Evolutionary conservation across 768 basidiomycete genomes (phyloP).

Genomic region (Termitomyces bulborhizus): DNA sequence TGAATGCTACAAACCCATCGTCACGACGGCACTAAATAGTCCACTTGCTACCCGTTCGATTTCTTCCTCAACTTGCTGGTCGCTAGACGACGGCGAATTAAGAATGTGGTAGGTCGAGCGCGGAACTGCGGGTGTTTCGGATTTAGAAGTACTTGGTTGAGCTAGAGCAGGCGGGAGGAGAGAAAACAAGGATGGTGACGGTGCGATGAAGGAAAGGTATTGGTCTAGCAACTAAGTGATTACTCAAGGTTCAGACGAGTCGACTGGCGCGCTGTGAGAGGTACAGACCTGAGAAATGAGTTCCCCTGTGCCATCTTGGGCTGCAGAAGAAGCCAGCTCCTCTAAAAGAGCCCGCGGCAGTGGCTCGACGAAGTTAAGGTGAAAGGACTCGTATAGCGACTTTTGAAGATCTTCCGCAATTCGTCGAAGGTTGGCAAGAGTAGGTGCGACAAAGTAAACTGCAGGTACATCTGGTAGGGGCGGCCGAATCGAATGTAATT

Average conservation of each 20-base stretch:
- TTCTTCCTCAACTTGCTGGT: conserved; percentile 88
- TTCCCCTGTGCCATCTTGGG: conserved; percentile 79
- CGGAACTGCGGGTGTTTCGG: conserved; percentile 27
- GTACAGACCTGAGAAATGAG: conserved; percentile 63
- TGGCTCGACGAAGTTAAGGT: conserved; percentile 93
- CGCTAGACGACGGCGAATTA: conserved; percentile 86
- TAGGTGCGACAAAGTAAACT: conserved; percentile 93
- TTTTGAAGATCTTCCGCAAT: conserved; percentile 94
- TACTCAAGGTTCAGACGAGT: conserved; percentile 6
- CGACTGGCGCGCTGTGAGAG: neutral
- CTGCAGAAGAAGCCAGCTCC: conserved; percentile 86
- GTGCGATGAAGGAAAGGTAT: conserved; percentile 93
- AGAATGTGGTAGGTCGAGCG: conserved; percentile 76
- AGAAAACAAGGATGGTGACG: conserved; percentile 90
- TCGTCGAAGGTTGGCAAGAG: conserved; percentile 75
- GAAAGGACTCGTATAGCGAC: conserved; percentile 85
- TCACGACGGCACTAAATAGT: conserved; percentile 86
- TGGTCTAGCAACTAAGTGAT: conserved; percentile 80
- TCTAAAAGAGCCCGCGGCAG: conserved; percentile 85
- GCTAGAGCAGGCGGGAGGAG: conserved; percentile 58
- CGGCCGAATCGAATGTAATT: conserved; percentile 85
- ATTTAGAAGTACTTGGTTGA: conserved; percentile 25
- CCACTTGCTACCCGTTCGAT: conserved; percentile 89
- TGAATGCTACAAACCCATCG: conserved; percentile 54
- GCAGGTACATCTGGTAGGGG: conserved; percentile 93